Evolutionary conservation across 1,284 basidiomycete genomes (phyloP), one percentile per base, ranked within the genome.

Genomic region (Papiliotrema fonsecae): DNA sequence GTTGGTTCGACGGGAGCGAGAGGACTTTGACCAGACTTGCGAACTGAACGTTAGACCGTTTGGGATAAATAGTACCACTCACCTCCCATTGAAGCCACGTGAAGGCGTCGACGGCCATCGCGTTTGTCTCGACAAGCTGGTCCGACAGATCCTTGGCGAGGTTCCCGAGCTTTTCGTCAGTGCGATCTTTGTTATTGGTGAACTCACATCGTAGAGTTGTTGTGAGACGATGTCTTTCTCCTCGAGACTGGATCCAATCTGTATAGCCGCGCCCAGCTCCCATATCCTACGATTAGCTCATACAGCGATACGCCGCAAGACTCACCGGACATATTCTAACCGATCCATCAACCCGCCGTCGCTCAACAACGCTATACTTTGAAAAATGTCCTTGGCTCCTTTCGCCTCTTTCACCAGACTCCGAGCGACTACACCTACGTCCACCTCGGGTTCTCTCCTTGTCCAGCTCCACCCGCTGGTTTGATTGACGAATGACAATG

Each of bases 1-100:
- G 52, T 22, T 27, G 32, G 46, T 46, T 16, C 25, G 52, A 35
- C 24, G 57, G 54, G 22, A 55, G 53, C 4, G 58, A 51, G 36
- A 71, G 58, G n/a, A 64, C 52, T 21, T 61, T 53, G 1, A 61
- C 60, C 9, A 71, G 52, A n/a, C 56, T 54, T 6, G 49, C 32
- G 47, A 69, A 71, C 62, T 67, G 47, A 16, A n/a, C 11, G n/a
- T 44, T 10, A 45, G 38, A 19, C 22, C n/a, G n/a, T 4, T 10
- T 16, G 9, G 6, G 9, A 18, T 9, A 16, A 1, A 26, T 26
- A 13, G 35, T n/a, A 0, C 9, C 2, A 49, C 64, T 53, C 40
- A 67, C 65, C 57, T 72, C 66, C 64, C 64, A 67, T 49, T 69
- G 64, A 3, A 72, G 58, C 67, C 67, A 70, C 18, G 58, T 60